Evolutionary conservation across 345 rosid genomes (phyloP).

Genomic region (Salix viminalis): DNA sequence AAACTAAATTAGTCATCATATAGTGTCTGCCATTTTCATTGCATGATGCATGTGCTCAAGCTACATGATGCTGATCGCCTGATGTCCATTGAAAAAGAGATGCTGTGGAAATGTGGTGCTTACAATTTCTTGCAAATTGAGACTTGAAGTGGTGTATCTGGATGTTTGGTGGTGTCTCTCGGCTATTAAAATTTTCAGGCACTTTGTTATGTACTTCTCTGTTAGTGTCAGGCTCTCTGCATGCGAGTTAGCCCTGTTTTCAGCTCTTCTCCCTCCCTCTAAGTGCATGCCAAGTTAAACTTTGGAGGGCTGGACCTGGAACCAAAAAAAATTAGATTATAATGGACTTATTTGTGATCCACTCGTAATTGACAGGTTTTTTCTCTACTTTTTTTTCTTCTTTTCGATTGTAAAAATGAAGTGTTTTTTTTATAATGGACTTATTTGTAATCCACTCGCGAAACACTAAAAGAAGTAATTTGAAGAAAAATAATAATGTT

Average conservation of each 20-base stretch:
- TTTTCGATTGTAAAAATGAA: too few relatives aligned
- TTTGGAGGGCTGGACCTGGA: too few relatives aligned
- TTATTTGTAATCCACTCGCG: too few relatives aligned
- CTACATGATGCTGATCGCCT: not conserved
- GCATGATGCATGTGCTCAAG: not conserved
- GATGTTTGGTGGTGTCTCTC: too few relatives aligned
- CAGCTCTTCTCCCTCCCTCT: not conserved
- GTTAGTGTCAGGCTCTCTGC: not conserved
- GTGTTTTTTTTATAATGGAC: too few relatives aligned
- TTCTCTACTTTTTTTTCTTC: too few relatives aligned
- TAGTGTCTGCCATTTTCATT: not conserved
- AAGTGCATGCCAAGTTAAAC: not conserved
- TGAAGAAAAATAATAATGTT: too few relatives aligned
- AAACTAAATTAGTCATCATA: not conserved
- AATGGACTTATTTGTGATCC: not conserved
- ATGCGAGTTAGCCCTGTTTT: not conserved
- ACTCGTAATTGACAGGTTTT: too few relatives aligned
- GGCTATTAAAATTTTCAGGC: too few relatives aligned
- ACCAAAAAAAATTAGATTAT: not conserved
- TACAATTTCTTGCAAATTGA: not conserved
- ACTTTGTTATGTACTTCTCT: too few relatives aligned
- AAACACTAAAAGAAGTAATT: too few relatives aligned
- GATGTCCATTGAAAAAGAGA: not conserved
- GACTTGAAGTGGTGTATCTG: too few relatives aligned
- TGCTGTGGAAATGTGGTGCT: not conserved